These are phyloP conservation scores for Pleurotus platypus DNA, from an alignment of 768 basidiomycete genomes.

Conservation along the genomic window DNA sequence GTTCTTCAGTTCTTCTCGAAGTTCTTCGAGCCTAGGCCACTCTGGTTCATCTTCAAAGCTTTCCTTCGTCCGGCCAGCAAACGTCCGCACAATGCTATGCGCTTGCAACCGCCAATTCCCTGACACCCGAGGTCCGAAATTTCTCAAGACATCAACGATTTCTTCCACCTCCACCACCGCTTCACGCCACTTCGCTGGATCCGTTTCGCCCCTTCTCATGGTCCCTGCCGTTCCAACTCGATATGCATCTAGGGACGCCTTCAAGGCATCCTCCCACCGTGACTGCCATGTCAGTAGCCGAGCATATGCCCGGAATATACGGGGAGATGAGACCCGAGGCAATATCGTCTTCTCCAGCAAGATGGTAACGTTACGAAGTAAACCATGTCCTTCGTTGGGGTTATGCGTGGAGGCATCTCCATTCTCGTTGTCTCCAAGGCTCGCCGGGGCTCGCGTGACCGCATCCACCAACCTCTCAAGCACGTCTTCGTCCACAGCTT, in stretches of 20 bases:
- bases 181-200: conserved; percentile 66
- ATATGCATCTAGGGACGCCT: conserved; percentile 85
- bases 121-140: conserved; percentile 72
- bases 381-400: conserved; percentile 64
- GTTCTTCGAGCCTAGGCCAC: conserved; percentile 63
- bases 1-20: conserved; percentile 55
- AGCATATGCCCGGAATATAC: conserved; percentile 82
- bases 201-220: conserved; percentile 65
- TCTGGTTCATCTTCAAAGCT: conserved; percentile 84
- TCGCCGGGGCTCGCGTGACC: conserved; percentile 55
- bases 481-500: conserved; percentile 80
- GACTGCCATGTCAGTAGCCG: conserved; percentile 73
- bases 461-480: conserved; percentile 87
- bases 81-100: conserved; percentile 82
- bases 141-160: conserved; percentile 75
- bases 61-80: conserved; percentile 81
- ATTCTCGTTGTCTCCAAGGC: conserved; percentile 29
- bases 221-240: conserved; percentile 60
- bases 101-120: conserved; percentile 83
- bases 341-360: conserved; percentile 79
- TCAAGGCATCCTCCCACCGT: conserved; percentile 73
- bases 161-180: conserved; percentile 81
- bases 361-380: conserved; percentile 62
- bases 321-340: conserved; percentile 72
- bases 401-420: conserved; percentile 24